Evolutionary conservation across 345 rosid species (phyloP), one percentile per base, ranked within the genome.

Genomic region (Eucalyptus urophylla): DNA sequence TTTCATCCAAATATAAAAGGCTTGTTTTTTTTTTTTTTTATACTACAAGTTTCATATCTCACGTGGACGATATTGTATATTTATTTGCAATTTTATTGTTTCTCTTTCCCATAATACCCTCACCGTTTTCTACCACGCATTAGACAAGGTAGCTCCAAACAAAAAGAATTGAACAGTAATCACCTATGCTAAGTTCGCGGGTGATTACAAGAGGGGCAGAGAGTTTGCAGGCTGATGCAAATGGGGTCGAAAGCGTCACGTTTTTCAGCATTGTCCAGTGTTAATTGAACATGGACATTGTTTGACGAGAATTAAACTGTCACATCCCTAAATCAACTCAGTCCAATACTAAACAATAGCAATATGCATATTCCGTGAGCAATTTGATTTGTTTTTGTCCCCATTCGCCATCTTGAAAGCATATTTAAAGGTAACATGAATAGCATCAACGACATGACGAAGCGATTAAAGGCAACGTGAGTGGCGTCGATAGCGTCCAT

Each of bases 381-480:
- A 67, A 31, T 67, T 31, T 16, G 22, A 8, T 67, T 31, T 31
- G 24, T 31, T 8, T 31, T 67, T 31, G 21, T 1, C 69, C 12
- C 40, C 24, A 5, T 69, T 33, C 0, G 1, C 6, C 12, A 3
- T 33, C 44, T 21, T 69, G 6, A 33, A 31, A 33, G 11, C 21
- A 69, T 31, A 5, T 7, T 50, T 9, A 17, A 65, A 65, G 21
- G 37, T 65, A 65, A 33, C 40, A 65, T 8, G 37, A 65, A 5
- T 2, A 1, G 1, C 40, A 65, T 65, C 40, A 16, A n/a, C 11
- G 0, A 65, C 21, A 1, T n/a, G 40, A n/a, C 4, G 4, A n/a
- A 65, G 0, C 2, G 0, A 65, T 65, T 10, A 8, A 11, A 4
- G 2, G 11, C 6, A 1, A 0, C 1, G 3, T 4, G 19, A n/a